Evolutionary conservation across 1,139 yeast genomes (phyloP).

Genomic region (Suhomyces taliae): DNA sequence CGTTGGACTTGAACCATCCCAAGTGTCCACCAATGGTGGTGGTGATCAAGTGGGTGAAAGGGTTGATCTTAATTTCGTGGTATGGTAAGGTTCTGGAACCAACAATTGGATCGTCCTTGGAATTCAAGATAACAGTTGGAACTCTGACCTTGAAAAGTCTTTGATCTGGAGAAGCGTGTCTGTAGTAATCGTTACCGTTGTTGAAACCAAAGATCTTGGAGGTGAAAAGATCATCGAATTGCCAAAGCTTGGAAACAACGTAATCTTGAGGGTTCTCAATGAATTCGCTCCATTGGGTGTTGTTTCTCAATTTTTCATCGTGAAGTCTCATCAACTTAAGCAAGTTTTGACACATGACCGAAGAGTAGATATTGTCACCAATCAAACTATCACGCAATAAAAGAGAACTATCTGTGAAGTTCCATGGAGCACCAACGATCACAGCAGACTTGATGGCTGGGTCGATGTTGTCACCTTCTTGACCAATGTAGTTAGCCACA

Average conservation of each 20-base stretch:
- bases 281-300: slow-evolving; percentile 30
- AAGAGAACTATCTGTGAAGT: slow-evolving; percentile 54
- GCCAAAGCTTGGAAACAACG: slow-evolving; percentile 34
- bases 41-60: slow-evolving; percentile 62
- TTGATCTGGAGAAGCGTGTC: slow-evolving; percentile 64
- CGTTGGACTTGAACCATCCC: slow-evolving; percentile 54
- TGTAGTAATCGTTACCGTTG: slow-evolving; percentile 71
- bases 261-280: slow-evolving; percentile 35
- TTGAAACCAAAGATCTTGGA: slow-evolving; percentile 74
- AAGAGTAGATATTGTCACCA: slow-evolving; percentile 53
- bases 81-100: slow-evolving; percentile 58
- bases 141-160: slow-evolving; percentile 51
- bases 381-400: slow-evolving; percentile 40
- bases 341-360: slow-evolving; percentile 53
- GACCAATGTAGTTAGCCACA: slow-evolving; percentile 76
- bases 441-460: slow-evolving; percentile 48
- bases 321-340: slow-evolving; percentile 46
- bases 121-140: slow-evolving; percentile 50
- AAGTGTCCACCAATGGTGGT: slow-evolving; percentile 87
- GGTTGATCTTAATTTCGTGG: slow-evolving; percentile 61
- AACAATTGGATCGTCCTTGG: slow-evolving; percentile 60
- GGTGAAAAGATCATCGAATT: slow-evolving; percentile 74
- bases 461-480: slow-evolving; percentile 48
- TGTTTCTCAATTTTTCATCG: slow-evolving; percentile 29
- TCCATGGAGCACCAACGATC: slow-evolving; percentile 80